These are phyloP conservation scores for Coniochaeta prunicola DNA, from an alignment of 2,329 filamentous ascomycete species.

Conservation along the genomic window DNA sequence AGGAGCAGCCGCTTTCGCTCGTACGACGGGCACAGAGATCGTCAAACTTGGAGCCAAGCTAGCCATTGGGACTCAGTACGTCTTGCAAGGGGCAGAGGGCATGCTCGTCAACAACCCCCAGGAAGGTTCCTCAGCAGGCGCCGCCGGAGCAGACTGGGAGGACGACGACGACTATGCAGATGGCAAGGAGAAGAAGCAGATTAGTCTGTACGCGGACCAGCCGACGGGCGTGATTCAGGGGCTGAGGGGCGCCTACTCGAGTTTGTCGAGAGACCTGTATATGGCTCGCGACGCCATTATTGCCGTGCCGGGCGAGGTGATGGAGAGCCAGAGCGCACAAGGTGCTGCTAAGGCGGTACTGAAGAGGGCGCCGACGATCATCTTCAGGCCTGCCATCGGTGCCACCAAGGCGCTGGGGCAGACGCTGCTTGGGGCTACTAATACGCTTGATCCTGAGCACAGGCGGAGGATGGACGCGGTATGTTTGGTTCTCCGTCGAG, in stretches of 20 bases:
- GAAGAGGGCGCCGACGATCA: constrained; percentile 82
- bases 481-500: constrained; percentile 35
- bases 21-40: constrained; percentile 89
- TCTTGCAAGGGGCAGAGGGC: constrained; percentile 81
- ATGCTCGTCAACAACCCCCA: constrained; percentile 50
- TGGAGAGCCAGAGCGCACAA: constrained; percentile 76
- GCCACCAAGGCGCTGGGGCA: constrained; percentile 83
- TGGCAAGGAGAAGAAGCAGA: constrained; percentile 66
- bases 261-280: constrained; percentile 80
- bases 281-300: constrained; percentile 87
- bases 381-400: constrained; percentile 84
- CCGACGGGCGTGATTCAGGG: constrained; percentile 85
- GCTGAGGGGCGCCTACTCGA: constrained; percentile 72
- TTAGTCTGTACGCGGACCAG: constrained; percentile 90
- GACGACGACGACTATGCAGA: constrained; percentile 49
- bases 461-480: constrained; percentile 81
- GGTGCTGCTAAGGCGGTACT: constrained; percentile 74
- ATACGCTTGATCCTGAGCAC: constrained; percentile 80
- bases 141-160: constrained; percentile 8
- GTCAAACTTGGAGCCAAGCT: constrained; percentile 91
- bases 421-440: constrained; percentile 85
- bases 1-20: constrained; percentile 82
- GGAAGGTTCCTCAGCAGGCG: constrained; percentile 20
- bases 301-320: constrained; percentile 83
- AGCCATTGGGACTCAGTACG: constrained; percentile 90